Base-by-base conservation (phyloP, 2,329 filamentous ascomycete species). In the Diplodia scrobiculata region DNA sequence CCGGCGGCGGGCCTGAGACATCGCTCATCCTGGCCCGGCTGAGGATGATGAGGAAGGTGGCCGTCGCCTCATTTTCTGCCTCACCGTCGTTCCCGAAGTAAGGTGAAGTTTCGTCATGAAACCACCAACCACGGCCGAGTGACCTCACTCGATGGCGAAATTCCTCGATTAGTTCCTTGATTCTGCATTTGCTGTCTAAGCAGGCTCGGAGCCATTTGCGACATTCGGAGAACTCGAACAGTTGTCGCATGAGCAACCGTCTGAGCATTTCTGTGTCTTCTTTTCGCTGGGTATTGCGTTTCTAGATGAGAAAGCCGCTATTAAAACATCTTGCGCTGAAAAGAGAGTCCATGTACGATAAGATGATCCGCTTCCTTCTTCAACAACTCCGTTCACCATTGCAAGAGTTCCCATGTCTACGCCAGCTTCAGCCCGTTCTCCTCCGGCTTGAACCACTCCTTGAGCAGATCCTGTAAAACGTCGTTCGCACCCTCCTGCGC, bases 361-460 rank as follows among this genome's bases (percentile, higher is more conserved):
- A 14, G 9, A 53, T 17, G 27, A 53, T 21, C 21, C 19, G 25
- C 6, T 27, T 36, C 36, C 25, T 21, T 45, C 54, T 45, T 4
- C 11, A 32, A 17, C 25, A 11, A 21, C 55, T 60, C 36, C 54
- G 2, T 58, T 25, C 19, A n/a, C 54, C 34, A 29, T 27, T 29
- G 25, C 25, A 25, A 3, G 3, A 25, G 3, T 0, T 50, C 19
- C 2, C 50, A 19, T 41, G 19, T 13, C 51, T 71, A 77, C 19
- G 76, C 76, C 59, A 77, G 68, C 63, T 68, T 71, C 68, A 78
- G 52, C 17, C 76, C 75, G 63, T 77, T 73, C 68, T 72, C 69
- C 45, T 76, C 77, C 1, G 75, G 76, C 69, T 74, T 76, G 66
- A 84, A 84, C 83, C 83, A 85, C 68, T 84, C 82, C 45, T 66